Evolutionary conservation across 2,329 filamentous ascomycete species (phyloP).

Genomic region (Knoxdaviesia proteae): DNA sequence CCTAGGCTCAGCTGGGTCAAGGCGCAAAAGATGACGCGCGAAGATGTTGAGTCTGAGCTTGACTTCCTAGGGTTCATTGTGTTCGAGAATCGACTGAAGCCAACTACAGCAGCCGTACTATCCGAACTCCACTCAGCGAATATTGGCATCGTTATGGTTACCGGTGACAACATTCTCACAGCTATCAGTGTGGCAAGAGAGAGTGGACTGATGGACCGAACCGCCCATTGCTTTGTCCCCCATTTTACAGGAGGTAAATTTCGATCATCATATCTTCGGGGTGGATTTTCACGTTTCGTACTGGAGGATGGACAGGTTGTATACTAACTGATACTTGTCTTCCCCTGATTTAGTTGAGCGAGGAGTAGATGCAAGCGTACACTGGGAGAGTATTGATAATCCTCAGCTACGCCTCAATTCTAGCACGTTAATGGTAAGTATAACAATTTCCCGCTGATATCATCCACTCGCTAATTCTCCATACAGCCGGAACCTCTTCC

Average conservation of each 20-base stretch:
- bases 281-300: background rate
- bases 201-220: constrained; percentile 60
- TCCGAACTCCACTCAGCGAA: constrained; percentile 64
- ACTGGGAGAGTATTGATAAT: constrained; percentile 93
- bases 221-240: constrained; percentile 80
- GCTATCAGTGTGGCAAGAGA: constrained; percentile 90
- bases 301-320: background rate
- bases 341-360: constrained; percentile 1
- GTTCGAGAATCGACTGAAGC: constrained; percentile 96
- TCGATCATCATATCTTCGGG: too few relatives aligned
- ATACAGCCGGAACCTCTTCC: constrained; percentile 48
- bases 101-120: constrained; percentile 61
- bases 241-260: constrained; percentile 53
- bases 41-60: constrained; percentile 64
- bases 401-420: constrained; percentile 46
- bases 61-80: constrained; percentile 93
- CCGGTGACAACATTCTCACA: constrained; percentile 91
- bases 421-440: constrained; percentile 45
- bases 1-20: constrained; percentile 83
- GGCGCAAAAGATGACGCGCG: constrained; percentile 77
- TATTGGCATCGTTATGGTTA: constrained; percentile 88
- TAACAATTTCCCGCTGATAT: background rate
- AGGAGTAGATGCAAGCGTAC: constrained; percentile 36
- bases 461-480: background rate
- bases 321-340: too few relatives aligned